Evolutionary conservation across 768 basidiomycete species (phyloP).

Genomic region (Tephrocybe rancida): DNA sequence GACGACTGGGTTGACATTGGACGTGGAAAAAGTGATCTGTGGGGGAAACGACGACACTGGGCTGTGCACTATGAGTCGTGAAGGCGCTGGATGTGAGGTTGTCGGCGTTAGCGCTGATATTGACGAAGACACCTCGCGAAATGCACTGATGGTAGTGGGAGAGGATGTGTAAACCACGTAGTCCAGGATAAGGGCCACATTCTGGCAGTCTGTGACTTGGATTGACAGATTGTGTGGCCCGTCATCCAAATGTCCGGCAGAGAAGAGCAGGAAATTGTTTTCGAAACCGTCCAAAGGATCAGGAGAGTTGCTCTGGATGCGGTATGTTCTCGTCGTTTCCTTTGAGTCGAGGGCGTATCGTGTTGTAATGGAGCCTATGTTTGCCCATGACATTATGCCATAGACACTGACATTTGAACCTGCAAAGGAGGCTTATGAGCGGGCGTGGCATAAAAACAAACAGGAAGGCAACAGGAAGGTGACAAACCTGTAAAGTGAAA

Average conservation of each 20-base stretch:
- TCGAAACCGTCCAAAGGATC: background rate
- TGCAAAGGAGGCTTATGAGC: background rate
- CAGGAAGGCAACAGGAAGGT: background rate
- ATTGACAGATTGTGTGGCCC: background rate
- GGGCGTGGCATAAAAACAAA: background rate
- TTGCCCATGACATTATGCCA: background rate
- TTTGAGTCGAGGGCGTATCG: background rate
- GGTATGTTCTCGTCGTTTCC: background rate
- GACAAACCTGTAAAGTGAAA: conserved; percentile 3
- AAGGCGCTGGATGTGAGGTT: background rate
- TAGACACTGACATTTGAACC: background rate
- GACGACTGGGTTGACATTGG: too few species aligned
- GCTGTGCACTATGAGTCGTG: too few species aligned
- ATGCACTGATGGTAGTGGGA: background rate
- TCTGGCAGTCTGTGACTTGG: background rate
- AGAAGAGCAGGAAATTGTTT: background rate
- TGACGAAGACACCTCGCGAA: background rate
- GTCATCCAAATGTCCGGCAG: background rate
- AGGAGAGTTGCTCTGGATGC: background rate
- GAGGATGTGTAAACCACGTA: background rate
- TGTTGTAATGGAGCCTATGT: background rate
- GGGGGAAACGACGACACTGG: too few species aligned
- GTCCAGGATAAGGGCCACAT: background rate
- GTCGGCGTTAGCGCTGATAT: background rate
- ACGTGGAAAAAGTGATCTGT: too few species aligned